Percentiles rank a stretch among this genome's conserved stretches.
These are phyloP conservation scores for Pachyrhizus erosus DNA, from an alignment of 306 rosid genomes.

Conservation along the genomic window DNA sequence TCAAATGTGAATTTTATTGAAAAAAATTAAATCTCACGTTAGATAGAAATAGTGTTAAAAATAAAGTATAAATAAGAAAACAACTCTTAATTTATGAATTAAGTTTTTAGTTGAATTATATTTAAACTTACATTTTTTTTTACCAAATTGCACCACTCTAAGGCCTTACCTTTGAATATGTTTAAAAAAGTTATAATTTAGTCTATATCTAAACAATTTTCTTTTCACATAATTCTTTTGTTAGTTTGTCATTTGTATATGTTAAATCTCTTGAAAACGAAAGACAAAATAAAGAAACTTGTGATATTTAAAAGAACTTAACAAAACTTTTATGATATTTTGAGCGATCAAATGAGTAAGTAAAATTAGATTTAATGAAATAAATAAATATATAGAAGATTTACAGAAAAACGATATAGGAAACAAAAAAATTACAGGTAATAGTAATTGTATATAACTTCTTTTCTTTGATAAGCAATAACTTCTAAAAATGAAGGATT, in stretches of 20 bases:
- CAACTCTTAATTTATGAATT: too few relatives aligned
- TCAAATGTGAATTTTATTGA: neutral
- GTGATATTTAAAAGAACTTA: neutral
- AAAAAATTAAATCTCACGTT: too few relatives aligned
- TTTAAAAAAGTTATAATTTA: neutral
- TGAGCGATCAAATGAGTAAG: neutral
- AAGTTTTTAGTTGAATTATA: too few relatives aligned
- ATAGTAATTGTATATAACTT: too few relatives aligned
- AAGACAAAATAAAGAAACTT: neutral
- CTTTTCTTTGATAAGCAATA: too few relatives aligned
- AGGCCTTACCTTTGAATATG: neutral
- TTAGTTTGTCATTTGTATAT: neutral
- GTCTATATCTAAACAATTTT: neutral
- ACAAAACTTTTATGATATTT: neutral
- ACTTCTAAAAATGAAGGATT: neutral
- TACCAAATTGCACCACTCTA: neutral
- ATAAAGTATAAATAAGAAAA: too few relatives aligned
- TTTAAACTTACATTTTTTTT: too few relatives aligned
- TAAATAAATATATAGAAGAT: neutral
- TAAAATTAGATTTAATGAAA: neutral
- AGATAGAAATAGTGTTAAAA: too few relatives aligned
- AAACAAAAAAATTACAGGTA: too few relatives aligned
- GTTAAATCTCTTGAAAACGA: neutral
- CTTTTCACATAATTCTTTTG: neutral
- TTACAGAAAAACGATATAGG: neutral